Evolutionary conservation across 805 yeast genomes (phyloP).

Genomic region (Brettanomyces anomalus): DNA sequence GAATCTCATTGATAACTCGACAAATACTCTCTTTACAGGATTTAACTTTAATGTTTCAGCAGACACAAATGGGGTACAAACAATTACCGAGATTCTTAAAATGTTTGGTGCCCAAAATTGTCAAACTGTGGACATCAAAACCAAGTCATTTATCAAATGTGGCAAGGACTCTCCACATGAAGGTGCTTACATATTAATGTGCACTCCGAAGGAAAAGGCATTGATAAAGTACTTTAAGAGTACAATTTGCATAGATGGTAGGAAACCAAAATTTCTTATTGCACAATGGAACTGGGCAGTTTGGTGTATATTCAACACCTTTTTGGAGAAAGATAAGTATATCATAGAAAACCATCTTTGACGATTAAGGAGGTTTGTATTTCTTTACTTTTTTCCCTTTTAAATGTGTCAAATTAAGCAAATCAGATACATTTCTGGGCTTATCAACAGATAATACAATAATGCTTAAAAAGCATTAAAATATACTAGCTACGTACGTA

Average conservation of each 20-base stretch:
- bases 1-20: slow-evolving; percentile 16
- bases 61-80: slow-evolving; percentile 49
- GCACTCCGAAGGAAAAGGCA: slow-evolving; percentile 21
- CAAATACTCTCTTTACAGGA: slow-evolving; percentile 32
- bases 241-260: slow-evolving; percentile 8
- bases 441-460: no score
- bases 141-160: slow-evolving; percentile 9
- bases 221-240: slow-evolving; percentile 22
- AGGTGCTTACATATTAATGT: slow-evolving; percentile 6
- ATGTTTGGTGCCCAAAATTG: slow-evolving; percentile 42
- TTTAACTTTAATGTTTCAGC: slow-evolving; percentile 46
- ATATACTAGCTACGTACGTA: no score
- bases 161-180: neutral
- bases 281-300: slow-evolving; percentile 65
- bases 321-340: slow-evolving; percentile 12
- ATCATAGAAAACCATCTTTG: slow-evolving; percentile 11
- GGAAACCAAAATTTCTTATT: slow-evolving; percentile 22
- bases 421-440: no score
- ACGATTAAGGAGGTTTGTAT: neutral
- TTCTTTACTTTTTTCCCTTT: no score
- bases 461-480: no score
- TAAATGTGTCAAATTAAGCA: no score
- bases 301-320: slow-evolving; percentile 41
- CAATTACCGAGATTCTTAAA: slow-evolving; percentile 45
- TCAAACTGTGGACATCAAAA: slow-evolving; percentile 11